These are phyloP conservation scores for Rhodotorula sp. DNA, from an alignment of 1,284 basidiomycete species.

Conservation along the genomic window DNA sequence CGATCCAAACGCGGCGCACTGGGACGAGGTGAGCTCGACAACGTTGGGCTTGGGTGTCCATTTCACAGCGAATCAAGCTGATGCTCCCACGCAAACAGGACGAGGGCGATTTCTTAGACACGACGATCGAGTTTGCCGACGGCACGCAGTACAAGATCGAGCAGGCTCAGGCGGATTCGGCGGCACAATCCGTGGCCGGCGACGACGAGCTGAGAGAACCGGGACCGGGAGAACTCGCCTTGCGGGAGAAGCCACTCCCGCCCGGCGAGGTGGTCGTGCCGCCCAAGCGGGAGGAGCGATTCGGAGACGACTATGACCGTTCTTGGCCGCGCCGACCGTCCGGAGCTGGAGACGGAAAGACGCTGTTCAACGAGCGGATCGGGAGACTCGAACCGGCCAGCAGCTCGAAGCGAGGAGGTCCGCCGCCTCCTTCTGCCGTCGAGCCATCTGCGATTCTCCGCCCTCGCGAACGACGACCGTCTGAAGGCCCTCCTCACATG, in stretches of 20 bases:
- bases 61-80: background rate
- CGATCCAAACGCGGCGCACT: conserved; percentile 87
- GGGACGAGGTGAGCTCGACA: conserved; percentile 77
- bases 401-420: background rate
- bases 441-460: conserved; percentile 10
- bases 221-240: conserved; percentile 34
- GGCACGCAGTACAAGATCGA: conserved; percentile 79
- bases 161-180: conserved; percentile 44
- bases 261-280: conserved; percentile 31
- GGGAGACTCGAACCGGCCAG: conserved; percentile 38
- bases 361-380: conserved; percentile 49
- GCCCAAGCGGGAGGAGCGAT: conserved; percentile 63
- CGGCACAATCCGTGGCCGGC: conserved; percentile 50
- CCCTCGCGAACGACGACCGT: conserved; percentile 2
- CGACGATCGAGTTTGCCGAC: conserved; percentile 88
- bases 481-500: conserved; percentile 20
- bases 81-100: conserved; percentile 56
- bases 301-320: conserved; percentile 84
- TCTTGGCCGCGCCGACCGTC: conserved; percentile 57
- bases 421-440: conserved; percentile 6
- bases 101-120: conserved; percentile 81
- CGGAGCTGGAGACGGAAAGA: conserved; percentile 49
- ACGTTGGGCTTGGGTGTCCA: conserved; percentile 1
- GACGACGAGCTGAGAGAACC: conserved; percentile 29
- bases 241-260: conserved; percentile 32